Base-by-base conservation (phyloP, 2,329 filamentous ascomycete genomes). In the Aspergillus fischeri region DNA sequence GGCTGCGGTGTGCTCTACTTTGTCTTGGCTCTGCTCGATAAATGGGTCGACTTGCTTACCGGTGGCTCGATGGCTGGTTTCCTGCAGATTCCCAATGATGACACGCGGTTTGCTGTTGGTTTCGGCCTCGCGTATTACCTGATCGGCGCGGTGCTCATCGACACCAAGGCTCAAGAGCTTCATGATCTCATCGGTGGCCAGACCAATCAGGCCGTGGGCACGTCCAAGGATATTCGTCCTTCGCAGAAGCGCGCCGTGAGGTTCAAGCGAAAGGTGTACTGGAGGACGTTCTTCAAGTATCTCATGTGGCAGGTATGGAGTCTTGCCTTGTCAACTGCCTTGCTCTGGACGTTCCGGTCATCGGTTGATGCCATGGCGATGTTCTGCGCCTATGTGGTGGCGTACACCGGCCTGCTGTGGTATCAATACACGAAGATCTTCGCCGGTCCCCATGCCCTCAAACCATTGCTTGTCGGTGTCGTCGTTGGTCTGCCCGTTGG, bases 101-200 rank as follows among this genome's bases (percentile, higher is more conserved):
- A 73, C 1, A 73, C 75, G 54, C 75, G 79, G 10, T 70, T 80
- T 57, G 75, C 79, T 38, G 76, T 83, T 24, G 82, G 82, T 1
- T 83, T 84, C 60, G 79, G 80, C n/a, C 71, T 85, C 35, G 80
- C 80, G 0, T 85, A 84, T 65, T 85, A 84, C 61, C 72, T 84
- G 20, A 76, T 84, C 25, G 81, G 82, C 27, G 82, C 82, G 11
- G 80, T 84, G 1, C 71, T 82, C 24, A 79, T 85, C 27, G 82
- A 85, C 61, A 78, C 79, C 60, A 82, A 83, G 57, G 80, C 81
- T 21, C 78, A 81, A 53, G 77, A 80, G 58, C 72, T 83, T 1
- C 77, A 81, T 58, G 75, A 73, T 11, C 64, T 75, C 2, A 75
- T 78, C 3, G 76, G 79, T 52, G 71, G 75, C 27, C 70, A 77